A percentile compares a stretch with the other conserved stretches of the same genome.
Evolutionary conservation across 805 yeast species (phyloP).

Genomic region (Saturnispora diversa): DNA sequence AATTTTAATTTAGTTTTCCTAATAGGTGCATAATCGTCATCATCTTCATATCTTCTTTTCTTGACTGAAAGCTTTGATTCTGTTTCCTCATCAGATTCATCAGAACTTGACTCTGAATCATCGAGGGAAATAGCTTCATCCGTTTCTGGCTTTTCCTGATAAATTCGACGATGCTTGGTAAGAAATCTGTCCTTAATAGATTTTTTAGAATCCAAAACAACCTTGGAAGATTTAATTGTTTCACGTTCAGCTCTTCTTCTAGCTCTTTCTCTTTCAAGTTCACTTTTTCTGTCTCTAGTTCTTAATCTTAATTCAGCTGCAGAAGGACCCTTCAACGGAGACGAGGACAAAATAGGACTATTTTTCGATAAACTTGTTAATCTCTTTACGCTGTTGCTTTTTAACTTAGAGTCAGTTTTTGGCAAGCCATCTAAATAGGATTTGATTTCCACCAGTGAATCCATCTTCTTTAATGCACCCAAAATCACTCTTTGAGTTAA

Average conservation of each 20-base stretch:
- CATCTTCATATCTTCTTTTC: conserved; percentile 40
- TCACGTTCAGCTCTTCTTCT: conserved; percentile 16
- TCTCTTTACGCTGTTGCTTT: not conserved
- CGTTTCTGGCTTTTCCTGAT: conserved; percentile 13
- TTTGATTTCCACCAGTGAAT: conserved; percentile 28
- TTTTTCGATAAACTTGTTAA: conserved; percentile 13
- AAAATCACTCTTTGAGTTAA: conserved; percentile 26
- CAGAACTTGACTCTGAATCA: conserved; percentile 6
- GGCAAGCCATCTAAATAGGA: conserved; percentile 23
- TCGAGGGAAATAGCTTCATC: conserved; percentile 4
- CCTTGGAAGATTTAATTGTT: conserved; percentile 25
- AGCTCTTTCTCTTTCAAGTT: conserved; percentile 6
- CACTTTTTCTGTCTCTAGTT: not conserved
- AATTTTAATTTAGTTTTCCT: not conserved
- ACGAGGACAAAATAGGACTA: conserved; percentile 14
- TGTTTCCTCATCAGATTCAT: conserved; percentile 10
- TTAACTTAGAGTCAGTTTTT: not conserved
- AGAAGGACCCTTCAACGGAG: conserved; percentile 12
- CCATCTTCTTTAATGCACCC: conserved; percentile 26
- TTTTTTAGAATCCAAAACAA: conserved; percentile 14
- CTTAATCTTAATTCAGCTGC: conserved; percentile 12
- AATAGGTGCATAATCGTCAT: conserved; percentile 31
- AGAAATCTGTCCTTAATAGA: conserved; percentile 22
- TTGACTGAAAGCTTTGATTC: not conserved
- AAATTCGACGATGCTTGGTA: not conserved